These are phyloP conservation scores for Guyanaporus albipodus DNA, from an alignment of 768 basidiomycete species.

Conservation along the genomic window DNA sequence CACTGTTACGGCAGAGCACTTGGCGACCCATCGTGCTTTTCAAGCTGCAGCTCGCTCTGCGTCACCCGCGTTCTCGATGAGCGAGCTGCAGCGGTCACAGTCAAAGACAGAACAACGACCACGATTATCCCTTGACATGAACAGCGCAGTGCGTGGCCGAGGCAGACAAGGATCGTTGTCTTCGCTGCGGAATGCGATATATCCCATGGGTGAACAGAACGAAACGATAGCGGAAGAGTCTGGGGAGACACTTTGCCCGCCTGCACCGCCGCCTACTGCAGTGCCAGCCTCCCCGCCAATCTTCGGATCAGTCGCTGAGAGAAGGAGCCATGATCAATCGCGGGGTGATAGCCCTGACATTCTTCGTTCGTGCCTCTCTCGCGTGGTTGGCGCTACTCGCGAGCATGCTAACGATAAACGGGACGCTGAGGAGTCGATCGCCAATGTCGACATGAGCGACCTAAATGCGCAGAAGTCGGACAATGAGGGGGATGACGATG, in stretches of 20 bases:
- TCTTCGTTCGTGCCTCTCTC: slow-evolving; percentile 15
- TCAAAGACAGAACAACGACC: slow-evolving; percentile 17
- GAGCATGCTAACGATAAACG: slow-evolving; percentile 1
- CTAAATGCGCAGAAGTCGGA: slow-evolving; percentile 29
- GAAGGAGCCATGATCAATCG: slow-evolving; percentile 6
- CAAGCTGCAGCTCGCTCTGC: slow-evolving; percentile 19
- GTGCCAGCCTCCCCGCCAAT: slow-evolving; percentile 1
- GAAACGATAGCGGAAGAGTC: slow-evolving; percentile 20
- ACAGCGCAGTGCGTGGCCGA: slow-evolving; percentile 14
- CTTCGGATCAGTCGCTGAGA: slow-evolving; percentile 6
- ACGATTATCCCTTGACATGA: slow-evolving; percentile 14
- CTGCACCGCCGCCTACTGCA: not conserved
- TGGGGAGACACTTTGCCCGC: not conserved
- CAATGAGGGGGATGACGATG: slow-evolving; percentile 25
- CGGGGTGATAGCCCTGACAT: slow-evolving; percentile 21
- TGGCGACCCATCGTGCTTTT: slow-evolving; percentile 37
- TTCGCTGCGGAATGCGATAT: slow-evolving; percentile 24
- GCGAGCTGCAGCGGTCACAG: slow-evolving; percentile 16
- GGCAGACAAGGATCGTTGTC: slow-evolving; percentile 27
- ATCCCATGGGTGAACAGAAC: slow-evolving; percentile 7
- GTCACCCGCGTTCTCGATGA: slow-evolving; percentile 23
- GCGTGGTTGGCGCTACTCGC: slow-evolving; percentile 4
- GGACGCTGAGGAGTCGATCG: slow-evolving; percentile 24
- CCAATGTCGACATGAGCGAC: slow-evolving; percentile 31
- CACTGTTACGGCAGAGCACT: slow-evolving; percentile 46